Percentiles rank a stretch among this genome's conserved stretches.
These are phyloP conservation scores for Trematosphaeria pertusa DNA, from an alignment of 2,329 filamentous ascomycete genomes.

Conservation along the genomic window DNA sequence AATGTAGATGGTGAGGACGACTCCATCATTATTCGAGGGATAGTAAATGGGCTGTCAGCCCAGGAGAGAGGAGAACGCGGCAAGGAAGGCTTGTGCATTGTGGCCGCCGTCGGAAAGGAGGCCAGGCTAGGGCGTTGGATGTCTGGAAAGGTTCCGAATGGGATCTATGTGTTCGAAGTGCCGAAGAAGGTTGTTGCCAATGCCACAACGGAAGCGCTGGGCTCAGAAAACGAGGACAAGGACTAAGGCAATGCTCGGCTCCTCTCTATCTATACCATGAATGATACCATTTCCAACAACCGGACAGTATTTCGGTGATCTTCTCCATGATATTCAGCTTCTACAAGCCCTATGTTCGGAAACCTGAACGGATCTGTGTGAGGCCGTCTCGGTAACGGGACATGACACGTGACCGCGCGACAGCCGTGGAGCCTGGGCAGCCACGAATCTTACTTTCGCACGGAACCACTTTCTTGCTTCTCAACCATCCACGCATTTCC, in stretches of 20 bases:
- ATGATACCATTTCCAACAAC: slow-evolving; percentile 17
- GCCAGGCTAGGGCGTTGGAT: slow-evolving; percentile 86
- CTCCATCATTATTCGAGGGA: slow-evolving; percentile 65
- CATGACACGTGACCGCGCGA: background rate
- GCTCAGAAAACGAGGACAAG: slow-evolving; percentile 15
- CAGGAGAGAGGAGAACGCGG: slow-evolving; percentile 84
- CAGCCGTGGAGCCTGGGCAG: background rate
- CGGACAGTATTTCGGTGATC: too few relatives aligned
- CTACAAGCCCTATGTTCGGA: too few relatives aligned
- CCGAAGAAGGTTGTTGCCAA: slow-evolving; percentile 50
- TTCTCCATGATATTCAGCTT: background rate
- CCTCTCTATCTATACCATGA: slow-evolving; percentile 9
- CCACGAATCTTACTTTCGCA: background rate
- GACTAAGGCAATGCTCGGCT: slow-evolving; percentile 8
- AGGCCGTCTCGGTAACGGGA: too few relatives aligned
- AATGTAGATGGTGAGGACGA: slow-evolving; percentile 23
- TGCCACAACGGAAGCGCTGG: slow-evolving; percentile 19
- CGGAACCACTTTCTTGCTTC: too few relatives aligned
- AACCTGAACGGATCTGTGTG: too few relatives aligned
- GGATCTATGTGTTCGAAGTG: slow-evolving; percentile 87
- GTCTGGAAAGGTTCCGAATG: slow-evolving; percentile 72
- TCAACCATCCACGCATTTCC: too few relatives aligned
- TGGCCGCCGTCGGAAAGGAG: slow-evolving; percentile 87
- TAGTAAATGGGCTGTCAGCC: slow-evolving; percentile 87
- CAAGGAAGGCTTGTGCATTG: slow-evolving; percentile 76